These are phyloP conservation scores for Schoenoplectus triqueter DNA, from an alignment of 202 grass and related monocot species.

Conservation along the genomic window DNA sequence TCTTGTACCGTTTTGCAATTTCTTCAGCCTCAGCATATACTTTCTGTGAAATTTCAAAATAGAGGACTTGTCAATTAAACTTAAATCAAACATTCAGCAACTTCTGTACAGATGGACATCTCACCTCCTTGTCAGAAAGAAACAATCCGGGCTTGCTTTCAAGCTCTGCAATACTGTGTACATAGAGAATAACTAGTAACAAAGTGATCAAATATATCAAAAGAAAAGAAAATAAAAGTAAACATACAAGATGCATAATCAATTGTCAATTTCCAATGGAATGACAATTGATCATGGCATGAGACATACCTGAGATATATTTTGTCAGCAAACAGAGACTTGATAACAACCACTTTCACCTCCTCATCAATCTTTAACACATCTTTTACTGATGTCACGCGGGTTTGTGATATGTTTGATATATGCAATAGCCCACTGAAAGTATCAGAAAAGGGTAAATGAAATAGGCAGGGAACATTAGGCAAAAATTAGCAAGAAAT, in stretches of 20 bases:
- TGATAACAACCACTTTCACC: slow-evolving; percentile 82
- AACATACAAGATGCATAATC: background rate
- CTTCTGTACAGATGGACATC: slow-evolving; percentile 26
- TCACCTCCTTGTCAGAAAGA: slow-evolving; percentile 75
- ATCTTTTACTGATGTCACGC: slow-evolving; percentile 60
- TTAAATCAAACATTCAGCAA: slow-evolving; percentile 3
- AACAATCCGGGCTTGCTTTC: slow-evolving; percentile 81
- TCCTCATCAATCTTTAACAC: slow-evolving; percentile 73
- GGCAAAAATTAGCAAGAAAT: background rate
- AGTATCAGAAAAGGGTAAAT: slow-evolving; percentile 40
- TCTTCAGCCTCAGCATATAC: slow-evolving; percentile 80
- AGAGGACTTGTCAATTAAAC: slow-evolving; percentile 34
- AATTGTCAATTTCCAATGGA: background rate
- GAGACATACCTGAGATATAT: slow-evolving; percentile 71
- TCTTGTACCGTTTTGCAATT: slow-evolving; percentile 61
- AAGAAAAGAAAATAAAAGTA: background rate
- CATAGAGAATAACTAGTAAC: slow-evolving; percentile 44
- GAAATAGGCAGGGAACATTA: background rate
- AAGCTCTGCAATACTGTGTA: slow-evolving; percentile 77
- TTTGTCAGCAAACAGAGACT: slow-evolving; percentile 79
- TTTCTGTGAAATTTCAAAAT: slow-evolving; percentile 49
- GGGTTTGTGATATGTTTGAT: slow-evolving; percentile 68
- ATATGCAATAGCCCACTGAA: slow-evolving; percentile 88
- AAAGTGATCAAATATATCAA: slow-evolving; percentile 15
- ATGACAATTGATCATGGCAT: slow-evolving; percentile 27